Conservation (phyloP, 441 rosid genomes). For the Breynia disticha region DNA sequence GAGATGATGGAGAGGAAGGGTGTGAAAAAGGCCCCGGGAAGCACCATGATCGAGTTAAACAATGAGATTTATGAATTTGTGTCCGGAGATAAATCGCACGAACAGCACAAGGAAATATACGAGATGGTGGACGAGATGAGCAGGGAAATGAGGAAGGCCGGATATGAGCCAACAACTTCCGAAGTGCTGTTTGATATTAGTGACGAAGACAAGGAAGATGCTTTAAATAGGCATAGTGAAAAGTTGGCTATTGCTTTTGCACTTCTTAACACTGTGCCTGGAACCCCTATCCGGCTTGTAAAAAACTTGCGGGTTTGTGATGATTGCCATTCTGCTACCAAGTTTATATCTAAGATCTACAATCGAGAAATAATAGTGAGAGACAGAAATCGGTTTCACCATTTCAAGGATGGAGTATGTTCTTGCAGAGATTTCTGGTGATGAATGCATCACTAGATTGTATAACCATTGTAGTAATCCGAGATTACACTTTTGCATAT, state of each 20-base stretch:
- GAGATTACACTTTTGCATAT: not conserved
- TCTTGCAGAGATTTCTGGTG: slow-evolving; percentile 49
- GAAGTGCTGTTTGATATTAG: slow-evolving; percentile 42
- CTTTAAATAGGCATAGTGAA: slow-evolving; percentile 44
- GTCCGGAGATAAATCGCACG: slow-evolving; percentile 42
- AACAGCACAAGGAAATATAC: slow-evolving; percentile 27
- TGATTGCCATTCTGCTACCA: slow-evolving; percentile 46
- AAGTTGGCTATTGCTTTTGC: slow-evolving; percentile 52
- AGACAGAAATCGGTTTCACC: slow-evolving; percentile 44
- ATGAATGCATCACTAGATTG: not conserved
- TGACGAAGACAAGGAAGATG: slow-evolving; percentile 47
- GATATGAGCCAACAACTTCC: slow-evolving; percentile 34
- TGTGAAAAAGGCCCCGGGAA: slow-evolving; percentile 41
- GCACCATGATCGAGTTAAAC: slow-evolving; percentile 42
- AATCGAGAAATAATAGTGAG: slow-evolving; percentile 41
- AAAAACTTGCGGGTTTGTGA: slow-evolving; percentile 48
- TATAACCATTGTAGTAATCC: not conserved
- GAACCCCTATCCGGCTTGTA: slow-evolving; percentile 42
- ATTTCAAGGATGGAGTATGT: slow-evolving; percentile 41
- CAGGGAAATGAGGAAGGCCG: slow-evolving; percentile 36
- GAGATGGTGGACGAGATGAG: slow-evolving; percentile 52
- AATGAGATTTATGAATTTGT: slow-evolving; percentile 39
- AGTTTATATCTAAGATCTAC: slow-evolving; percentile 40
- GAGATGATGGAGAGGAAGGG: slow-evolving; percentile 44
- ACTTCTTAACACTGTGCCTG: slow-evolving; percentile 39